phyloP scores from a whole-genome alignment of 768 basidiomycete species.

The Pleurotus citrinopileatus region DNA sequence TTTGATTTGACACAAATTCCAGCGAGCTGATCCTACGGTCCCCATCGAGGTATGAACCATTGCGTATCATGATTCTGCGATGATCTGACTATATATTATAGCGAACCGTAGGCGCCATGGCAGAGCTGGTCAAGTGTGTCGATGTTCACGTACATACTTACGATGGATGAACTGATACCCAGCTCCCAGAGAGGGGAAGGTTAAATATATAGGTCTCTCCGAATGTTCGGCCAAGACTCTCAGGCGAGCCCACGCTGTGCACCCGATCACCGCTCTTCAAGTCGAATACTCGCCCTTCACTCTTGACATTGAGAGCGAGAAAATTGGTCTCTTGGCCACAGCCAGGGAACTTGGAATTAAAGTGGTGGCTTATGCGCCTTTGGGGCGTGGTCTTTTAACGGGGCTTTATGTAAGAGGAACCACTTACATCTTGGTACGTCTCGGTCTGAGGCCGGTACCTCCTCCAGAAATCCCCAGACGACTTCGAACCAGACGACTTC shows the following conservation, averaged over 20 bases:
- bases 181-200: conserved; percentile 40
- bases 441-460: too few species aligned
- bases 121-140: conserved; percentile 47
- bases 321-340: conserved; percentile 38
- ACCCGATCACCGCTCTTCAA: conserved; percentile 48
- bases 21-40: conserved; percentile 35
- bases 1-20: conserved; percentile 11
- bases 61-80: not conserved
- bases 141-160: not conserved
- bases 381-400: conserved; percentile 51
- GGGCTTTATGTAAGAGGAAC: conserved; percentile 35
- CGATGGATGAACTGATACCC: not conserved
- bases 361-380: conserved; percentile 49
- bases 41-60: conserved; percentile 47
- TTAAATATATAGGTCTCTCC: conserved; percentile 49
- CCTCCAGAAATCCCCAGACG: conserved; percentile 35
- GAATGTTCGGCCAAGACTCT: conserved; percentile 45
- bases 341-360: conserved; percentile 47
- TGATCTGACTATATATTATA: too few species aligned
- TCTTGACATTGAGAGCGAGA: conserved; percentile 43
- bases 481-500: conserved; percentile 39
- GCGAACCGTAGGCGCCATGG: conserved; percentile 46
- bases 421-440: conserved; percentile 19
- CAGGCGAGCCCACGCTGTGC: conserved; percentile 47
- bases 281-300: conserved; percentile 51